These are phyloP conservation scores for Excoecaria agallocha DNA, from an alignment of 345 rosid species.

Conservation along the genomic window DNA sequence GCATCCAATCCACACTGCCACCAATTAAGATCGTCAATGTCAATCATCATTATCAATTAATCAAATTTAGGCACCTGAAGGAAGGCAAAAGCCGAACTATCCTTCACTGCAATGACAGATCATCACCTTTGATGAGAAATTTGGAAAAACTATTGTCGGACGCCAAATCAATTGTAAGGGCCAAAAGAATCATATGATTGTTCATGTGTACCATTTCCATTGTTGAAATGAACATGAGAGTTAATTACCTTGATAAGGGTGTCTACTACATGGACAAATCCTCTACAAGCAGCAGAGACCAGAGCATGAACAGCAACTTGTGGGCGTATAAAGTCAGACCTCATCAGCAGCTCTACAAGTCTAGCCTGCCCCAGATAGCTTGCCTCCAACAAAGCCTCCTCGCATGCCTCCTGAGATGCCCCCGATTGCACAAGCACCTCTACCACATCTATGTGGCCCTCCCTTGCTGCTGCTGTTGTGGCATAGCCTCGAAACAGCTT, in stretches of 20 bases:
- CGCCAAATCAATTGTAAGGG: too few relatives aligned
- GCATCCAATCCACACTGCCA: constrained; percentile 34
- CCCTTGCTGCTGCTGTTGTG: constrained; percentile 31
- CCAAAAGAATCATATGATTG: too few relatives aligned
- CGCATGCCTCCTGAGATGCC: constrained; percentile 34
- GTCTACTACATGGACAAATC: constrained; percentile 26
- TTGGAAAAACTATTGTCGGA: too few relatives aligned
- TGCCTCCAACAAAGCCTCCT: constrained; percentile 31
- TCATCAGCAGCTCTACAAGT: constrained; percentile 19
- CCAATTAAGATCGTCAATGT: constrained; percentile 6
- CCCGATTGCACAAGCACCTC: constrained; percentile 24
- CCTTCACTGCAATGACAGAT: constrained; percentile 1
- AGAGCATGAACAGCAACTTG: constrained; percentile 28
- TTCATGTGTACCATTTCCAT: too few relatives aligned
- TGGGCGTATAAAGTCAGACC: constrained; percentile 28
- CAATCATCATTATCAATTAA: constrained; percentile 5
- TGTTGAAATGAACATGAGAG: not conserved
- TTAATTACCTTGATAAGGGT: constrained; percentile 24
- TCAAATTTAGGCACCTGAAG: not conserved
- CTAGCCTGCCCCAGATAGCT: constrained; percentile 25
- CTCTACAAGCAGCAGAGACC: constrained; percentile 29
- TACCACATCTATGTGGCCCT: constrained; percentile 25
- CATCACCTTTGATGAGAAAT: not conserved
- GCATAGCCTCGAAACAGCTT: constrained; percentile 32
- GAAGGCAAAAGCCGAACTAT: not conserved